Percentiles rank a stretch among this genome's conserved stretches.
phyloP scores from a whole-genome alignment of 768 basidiomycete genomes.

The Lentinula raphanica region DNA sequence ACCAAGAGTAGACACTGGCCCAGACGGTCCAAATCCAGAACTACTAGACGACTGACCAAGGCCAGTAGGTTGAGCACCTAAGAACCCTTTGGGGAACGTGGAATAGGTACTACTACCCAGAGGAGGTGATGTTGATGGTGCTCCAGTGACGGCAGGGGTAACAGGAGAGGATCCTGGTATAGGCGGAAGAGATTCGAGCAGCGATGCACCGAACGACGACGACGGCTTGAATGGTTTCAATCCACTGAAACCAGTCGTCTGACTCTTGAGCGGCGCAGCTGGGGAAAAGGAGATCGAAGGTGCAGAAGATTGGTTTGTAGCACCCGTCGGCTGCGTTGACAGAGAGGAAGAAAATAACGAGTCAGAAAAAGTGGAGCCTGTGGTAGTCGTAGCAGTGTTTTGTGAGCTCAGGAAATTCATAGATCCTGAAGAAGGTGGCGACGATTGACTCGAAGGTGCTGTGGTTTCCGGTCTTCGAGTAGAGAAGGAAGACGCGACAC shows the following conservation, averaged over 20 bases:
- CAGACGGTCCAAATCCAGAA: constrained; percentile 10
- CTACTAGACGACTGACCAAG: background rate
- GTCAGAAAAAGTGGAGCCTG: constrained; percentile 42
- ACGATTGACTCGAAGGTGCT: constrained; percentile 8
- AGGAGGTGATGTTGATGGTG: constrained; percentile 15
- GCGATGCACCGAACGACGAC: constrained; percentile 71
- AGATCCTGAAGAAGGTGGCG: constrained; percentile 10
- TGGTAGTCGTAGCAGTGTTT: constrained; percentile 29
- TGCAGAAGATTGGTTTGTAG: constrained; percentile 25
- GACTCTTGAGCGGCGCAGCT: constrained; percentile 33
- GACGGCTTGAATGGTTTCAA: constrained; percentile 81
- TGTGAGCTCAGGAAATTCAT: constrained; percentile 23
- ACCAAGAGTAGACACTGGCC: constrained; percentile 28
- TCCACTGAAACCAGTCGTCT: constrained; percentile 50
- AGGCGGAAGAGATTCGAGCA: constrained; percentile 70
- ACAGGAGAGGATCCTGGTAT: constrained; percentile 55
- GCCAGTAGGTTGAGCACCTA: background rate
- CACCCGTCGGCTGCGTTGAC: constrained; percentile 48
- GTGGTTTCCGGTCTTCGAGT: constrained; percentile 30
- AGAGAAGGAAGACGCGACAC: constrained; percentile 71
- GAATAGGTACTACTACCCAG: constrained; percentile 11
- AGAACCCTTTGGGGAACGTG: constrained; percentile 2
- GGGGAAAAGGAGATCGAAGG: constrained; percentile 28
- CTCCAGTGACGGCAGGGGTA: constrained; percentile 37
- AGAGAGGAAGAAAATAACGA: constrained; percentile 43